These are phyloP conservation scores for Lachnellula cervina DNA, from an alignment of 2,329 filamentous ascomycete genomes.

Conservation along the genomic window DNA sequence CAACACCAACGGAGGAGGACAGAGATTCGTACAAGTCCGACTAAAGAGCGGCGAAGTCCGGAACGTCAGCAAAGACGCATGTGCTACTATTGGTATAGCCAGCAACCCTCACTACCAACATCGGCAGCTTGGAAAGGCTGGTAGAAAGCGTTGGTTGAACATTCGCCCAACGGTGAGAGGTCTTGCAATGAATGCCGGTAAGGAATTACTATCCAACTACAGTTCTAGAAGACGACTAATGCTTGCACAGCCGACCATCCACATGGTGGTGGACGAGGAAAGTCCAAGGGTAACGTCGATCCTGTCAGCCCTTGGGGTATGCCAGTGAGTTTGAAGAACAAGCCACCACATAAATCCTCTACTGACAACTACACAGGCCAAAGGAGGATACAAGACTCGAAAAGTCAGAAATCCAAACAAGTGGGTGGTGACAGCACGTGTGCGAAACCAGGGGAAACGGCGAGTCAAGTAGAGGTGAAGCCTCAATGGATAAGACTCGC, in stretches of 20 bases:
- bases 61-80: slow-evolving; percentile 84
- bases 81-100: slow-evolving; percentile 87
- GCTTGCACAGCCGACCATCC: slow-evolving; percentile 72
- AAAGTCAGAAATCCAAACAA: slow-evolving; percentile 86
- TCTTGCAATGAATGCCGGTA: slow-evolving; percentile 96
- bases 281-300: slow-evolving; percentile 96
- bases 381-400: slow-evolving; percentile 88
- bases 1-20: slow-evolving; percentile 58
- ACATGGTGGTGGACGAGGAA: slow-evolving; percentile 97
- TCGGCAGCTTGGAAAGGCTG: slow-evolving; percentile 88
- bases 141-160: slow-evolving; percentile 87
- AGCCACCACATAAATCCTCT: background rate
- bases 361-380: slow-evolving; percentile 49
- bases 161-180: slow-evolving; percentile 94
- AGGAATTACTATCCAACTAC: slow-evolving; percentile 27
- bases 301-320: slow-evolving; percentile 96
- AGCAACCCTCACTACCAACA: slow-evolving; percentile 94
- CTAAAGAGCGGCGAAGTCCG: slow-evolving; percentile 91
- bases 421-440: slow-evolving; percentile 77
- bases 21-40: slow-evolving; percentile 76
- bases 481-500: background rate
- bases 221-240: slow-evolving; percentile 21
- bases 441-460: slow-evolving; percentile 88
- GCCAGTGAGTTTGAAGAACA: slow-evolving; percentile 61
- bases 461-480: slow-evolving; percentile 53